Conservation (phyloP, 164 flowering plant species). For the Nelumbo lutea region DNA sequence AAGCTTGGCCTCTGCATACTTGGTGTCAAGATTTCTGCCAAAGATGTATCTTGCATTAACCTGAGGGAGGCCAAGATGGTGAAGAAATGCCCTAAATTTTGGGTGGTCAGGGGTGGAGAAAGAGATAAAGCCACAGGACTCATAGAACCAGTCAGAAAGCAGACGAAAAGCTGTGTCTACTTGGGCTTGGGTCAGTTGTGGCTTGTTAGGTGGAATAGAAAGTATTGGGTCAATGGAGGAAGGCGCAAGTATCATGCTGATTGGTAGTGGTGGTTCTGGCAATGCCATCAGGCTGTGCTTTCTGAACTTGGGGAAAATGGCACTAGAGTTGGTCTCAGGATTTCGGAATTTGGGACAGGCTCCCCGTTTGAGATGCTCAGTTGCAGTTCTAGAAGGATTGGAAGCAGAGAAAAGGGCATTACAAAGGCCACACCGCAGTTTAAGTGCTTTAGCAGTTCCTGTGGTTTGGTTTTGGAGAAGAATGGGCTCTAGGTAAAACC, state of each 20-base stretch:
- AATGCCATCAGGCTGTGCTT: conserved; percentile 11
- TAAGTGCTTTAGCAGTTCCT: conserved; percentile 44
- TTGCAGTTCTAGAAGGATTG: conserved; percentile 55
- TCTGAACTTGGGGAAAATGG: conserved; percentile 12
- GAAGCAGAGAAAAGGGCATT: conserved; percentile 49
- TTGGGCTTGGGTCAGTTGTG: conserved; percentile 15
- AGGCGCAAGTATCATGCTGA: conserved; percentile 19
- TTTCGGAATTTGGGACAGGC: conserved; percentile 47
- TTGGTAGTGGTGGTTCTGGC: conserved; percentile 13
- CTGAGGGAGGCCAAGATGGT: conserved; percentile 21
- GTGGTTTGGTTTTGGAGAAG: conserved; percentile 42
- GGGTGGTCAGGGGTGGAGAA: conserved; percentile 23
- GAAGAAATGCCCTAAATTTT: conserved; percentile 22
- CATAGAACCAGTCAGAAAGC: conserved; percentile 27
- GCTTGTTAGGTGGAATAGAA: neutral
- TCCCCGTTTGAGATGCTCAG: conserved; percentile 62
- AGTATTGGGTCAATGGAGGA: conserved; percentile 11
- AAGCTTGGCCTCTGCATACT: conserved; percentile 15
- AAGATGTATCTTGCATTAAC: conserved; percentile 11
- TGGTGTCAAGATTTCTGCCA: conserved; percentile 18
- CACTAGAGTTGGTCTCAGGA: conserved; percentile 8
- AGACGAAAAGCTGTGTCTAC: conserved; percentile 18
- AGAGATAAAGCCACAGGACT: conserved; percentile 23
- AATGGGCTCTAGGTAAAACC: conserved; percentile 47
- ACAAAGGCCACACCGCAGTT: conserved; percentile 50